Evolutionary conservation across 108 stramenopile species (phyloP).

Genomic region (Pseudonitzschia delicatissima): DNA sequence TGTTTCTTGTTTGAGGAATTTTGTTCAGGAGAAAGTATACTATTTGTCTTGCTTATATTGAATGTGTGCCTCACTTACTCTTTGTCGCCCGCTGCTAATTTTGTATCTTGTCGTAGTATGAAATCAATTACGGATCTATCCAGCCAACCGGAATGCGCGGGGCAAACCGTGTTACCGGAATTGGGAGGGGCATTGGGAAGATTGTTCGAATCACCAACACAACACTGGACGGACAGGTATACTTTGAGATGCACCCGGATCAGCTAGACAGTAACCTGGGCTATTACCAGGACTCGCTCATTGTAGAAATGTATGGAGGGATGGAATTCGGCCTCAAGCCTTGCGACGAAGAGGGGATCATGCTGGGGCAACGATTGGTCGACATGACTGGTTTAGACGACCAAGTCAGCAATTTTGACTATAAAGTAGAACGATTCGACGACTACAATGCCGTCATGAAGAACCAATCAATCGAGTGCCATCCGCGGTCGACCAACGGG

Average conservation of each 20-base stretch:
- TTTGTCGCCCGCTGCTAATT: background rate
- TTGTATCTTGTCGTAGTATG: background rate
- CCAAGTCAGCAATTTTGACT: background rate
- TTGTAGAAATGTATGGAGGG: background rate
- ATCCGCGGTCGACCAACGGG: conserved; percentile 2
- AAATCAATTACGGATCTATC: background rate
- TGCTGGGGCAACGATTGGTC: background rate
- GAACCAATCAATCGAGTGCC: background rate
- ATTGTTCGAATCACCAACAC: background rate
- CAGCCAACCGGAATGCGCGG: background rate
- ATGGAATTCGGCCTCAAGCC: background rate
- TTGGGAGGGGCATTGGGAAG: background rate
- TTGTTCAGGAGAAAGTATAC: background rate
- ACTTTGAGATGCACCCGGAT: background rate
- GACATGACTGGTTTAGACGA: background rate
- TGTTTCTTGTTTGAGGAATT: background rate
- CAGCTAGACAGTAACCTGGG: background rate
- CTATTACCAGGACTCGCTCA: background rate
- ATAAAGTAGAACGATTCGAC: background rate
- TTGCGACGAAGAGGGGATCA: conserved; percentile 1
- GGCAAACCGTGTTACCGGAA: background rate
- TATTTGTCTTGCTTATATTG: background rate
- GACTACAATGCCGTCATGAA: no score
- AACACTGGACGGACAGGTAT: background rate
- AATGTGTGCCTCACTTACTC: background rate